Evolutionary conservation across 345 rosid species (phyloP), one percentile per base, ranked within the genome.

Genomic region (Zanthoxylum bungeanum): DNA sequence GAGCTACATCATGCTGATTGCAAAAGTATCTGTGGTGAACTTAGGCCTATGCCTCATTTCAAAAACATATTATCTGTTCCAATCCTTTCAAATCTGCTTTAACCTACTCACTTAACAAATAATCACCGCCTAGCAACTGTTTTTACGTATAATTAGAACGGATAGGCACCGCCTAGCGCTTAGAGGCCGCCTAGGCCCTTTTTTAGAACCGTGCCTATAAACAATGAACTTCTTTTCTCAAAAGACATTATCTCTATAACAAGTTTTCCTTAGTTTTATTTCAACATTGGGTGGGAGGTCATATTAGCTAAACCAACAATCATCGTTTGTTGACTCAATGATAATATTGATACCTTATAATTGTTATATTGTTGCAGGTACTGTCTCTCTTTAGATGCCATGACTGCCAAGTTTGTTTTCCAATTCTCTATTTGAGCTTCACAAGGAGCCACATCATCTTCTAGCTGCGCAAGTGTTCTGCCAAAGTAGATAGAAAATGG

Each of bases 301-400:
- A 55, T 49, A 47, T 58, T 58, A 14, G 42, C 4, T 5, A 37
- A 66, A 76, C 10, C 8, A 53, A 57, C 36, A 68, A 30, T 4
- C n/a, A 63, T 1, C 22, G 50, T 50, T 28, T 62, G 30, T 42
- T 46, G 21, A 1, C 16, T 16, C 52, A 65, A 25, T 25, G 4
- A 52, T 37, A 72, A 50, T 21, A 60, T 10, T 14, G 34, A 39
- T 84, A 92, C 98, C 98, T 92, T 91, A 73, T 90, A 92, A 72
- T 89, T 86, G 76, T 86, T 86, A 77, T 85, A 89, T 74, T 92
- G 98, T 56, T 90, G 91, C 56, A 85, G 73, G 76, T 92, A 94
- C 12, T 94, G 97, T 66, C 92, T 77, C 78, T 94, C 98, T 84
- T 92, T 94, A 12, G 90, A 86, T 68, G 98, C 97, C 99, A 94